Evolutionary conservation across 768 basidiomycete species (phyloP).

Genomic region (Suillus bovinus): DNA sequence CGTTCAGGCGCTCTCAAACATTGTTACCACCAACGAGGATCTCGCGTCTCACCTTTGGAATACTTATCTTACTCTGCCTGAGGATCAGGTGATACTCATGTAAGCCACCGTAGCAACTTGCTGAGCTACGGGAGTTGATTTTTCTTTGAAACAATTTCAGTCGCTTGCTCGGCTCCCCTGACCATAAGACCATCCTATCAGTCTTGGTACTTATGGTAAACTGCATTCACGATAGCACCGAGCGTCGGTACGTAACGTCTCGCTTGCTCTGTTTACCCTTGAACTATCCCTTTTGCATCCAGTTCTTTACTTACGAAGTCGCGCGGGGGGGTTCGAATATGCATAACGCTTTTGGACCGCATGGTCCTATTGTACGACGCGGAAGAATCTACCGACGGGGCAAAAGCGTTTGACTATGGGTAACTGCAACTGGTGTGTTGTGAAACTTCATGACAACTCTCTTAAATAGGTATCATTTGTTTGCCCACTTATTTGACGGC

Average conservation of each 20-base stretch:
- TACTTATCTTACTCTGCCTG: conserved; percentile 63
- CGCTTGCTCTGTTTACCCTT: conserved; percentile 4
- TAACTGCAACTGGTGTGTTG: conserved; percentile 26
- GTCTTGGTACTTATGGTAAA: conserved; percentile 74
- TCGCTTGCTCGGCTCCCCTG: conserved; percentile 64
- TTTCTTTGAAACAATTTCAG: conserved; percentile 29
- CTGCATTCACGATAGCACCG: conserved; percentile 57
- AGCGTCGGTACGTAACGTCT: conserved; percentile 50
- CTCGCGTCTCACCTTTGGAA: conserved; percentile 63
- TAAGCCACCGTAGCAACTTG: conserved; percentile 37
- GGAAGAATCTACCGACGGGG: conserved; percentile 62
- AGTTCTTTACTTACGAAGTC: conserved; percentile 48
- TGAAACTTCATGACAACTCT: conserved; percentile 15
- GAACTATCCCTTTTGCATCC: conserved; percentile 8
- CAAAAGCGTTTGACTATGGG: conserved; percentile 78
- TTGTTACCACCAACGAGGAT: conserved; percentile 71
- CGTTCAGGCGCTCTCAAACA: conserved; percentile 80
- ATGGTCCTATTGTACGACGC: conserved; percentile 73
- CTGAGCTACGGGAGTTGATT: conserved; percentile 5
- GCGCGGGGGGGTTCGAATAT: conserved; percentile 61
- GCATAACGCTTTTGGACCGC: conserved; percentile 65
- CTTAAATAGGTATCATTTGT: conserved; percentile 58
- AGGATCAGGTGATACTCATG: conserved; percentile 77
- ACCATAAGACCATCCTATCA: conserved; percentile 58
- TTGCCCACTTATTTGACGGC: conserved; percentile 61